These are phyloP conservation scores for Raffaelea deltoideospora DNA, from an alignment of 2,329 filamentous ascomycete genomes.

Conservation along the genomic window DNA sequence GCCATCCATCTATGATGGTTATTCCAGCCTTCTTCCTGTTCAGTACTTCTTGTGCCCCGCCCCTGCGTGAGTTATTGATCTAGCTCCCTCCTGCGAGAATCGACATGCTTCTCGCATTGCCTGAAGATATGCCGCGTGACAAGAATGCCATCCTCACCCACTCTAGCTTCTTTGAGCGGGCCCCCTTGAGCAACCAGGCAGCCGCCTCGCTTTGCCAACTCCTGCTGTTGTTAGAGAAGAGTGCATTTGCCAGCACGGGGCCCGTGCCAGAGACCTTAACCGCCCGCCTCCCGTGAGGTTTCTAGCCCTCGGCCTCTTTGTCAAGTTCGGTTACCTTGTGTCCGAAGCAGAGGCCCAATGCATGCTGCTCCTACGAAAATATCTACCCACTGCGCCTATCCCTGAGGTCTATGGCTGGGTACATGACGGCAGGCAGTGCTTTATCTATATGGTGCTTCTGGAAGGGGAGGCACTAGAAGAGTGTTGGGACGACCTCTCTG, in stretches of 20 bases:
- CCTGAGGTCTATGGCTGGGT: conserved; percentile 9
- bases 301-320: conserved; percentile 14
- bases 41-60: no score
- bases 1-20: no score
- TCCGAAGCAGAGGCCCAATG: conserved; percentile 12
- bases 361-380: conserved; percentile 3
- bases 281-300: conserved; percentile 14
- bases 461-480: conserved; percentile 9
- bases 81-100: no score
- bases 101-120: no score
- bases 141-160: no score
- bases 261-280: conserved; percentile 7
- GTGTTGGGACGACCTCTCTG: conserved; percentile 6
- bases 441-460: conserved; percentile 14
- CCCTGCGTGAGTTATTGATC: no score
- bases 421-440: conserved; percentile 10
- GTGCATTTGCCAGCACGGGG: neutral
- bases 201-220: neutral
- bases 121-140: no score
- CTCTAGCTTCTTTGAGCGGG: no score
- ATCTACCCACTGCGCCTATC: conserved; percentile 6
- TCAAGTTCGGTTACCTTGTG: conserved; percentile 16
- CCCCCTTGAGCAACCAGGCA: no score
- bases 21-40: no score
- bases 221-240: neutral